Conservation (phyloP, 768 basidiomycete genomes). For the Auriscalpium vulgare region DNA sequence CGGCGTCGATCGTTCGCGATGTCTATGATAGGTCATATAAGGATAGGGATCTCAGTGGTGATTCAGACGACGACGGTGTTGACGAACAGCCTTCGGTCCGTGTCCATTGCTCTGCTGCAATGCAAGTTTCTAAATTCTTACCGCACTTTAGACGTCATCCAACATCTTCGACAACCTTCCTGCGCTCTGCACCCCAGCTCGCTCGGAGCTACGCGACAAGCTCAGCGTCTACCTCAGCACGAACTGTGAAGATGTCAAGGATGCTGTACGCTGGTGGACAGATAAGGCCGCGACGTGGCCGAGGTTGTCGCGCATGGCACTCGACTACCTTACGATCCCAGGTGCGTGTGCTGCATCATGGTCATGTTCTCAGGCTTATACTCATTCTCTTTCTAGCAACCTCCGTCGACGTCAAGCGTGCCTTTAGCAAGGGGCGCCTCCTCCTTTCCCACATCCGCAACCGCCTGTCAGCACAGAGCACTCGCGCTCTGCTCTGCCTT, state of each 20-base stretch:
- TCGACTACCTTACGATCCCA: constrained; percentile 19
- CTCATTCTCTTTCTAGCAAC: constrained; percentile 17
- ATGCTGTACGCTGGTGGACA: constrained; percentile 26
- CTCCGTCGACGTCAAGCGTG: constrained; percentile 21
- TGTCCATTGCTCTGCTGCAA: neutral
- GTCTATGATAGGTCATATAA: no score
- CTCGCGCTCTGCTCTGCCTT: constrained; percentile 3
- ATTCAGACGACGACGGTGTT: neutral
- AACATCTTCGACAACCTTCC: constrained; percentile 27
- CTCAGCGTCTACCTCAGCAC: constrained; percentile 23
- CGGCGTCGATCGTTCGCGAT: neutral
- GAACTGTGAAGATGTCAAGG: constrained; percentile 17
- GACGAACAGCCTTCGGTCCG: neutral
- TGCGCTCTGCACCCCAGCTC: constrained; percentile 4
- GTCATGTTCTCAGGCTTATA: neutral
- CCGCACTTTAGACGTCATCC: neutral
- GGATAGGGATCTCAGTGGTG: no score
- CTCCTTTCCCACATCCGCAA: constrained; percentile 21
- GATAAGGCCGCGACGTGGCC: constrained; percentile 19
- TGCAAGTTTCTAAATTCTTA: neutral
- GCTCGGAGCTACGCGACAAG: constrained; percentile 17
- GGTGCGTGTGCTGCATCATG: neutral
- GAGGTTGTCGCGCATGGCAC: constrained; percentile 25
- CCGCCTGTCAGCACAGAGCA: constrained; percentile 17
- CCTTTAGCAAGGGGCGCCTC: constrained; percentile 23